Percentiles rank a stretch among this genome's conserved stretches.
These are phyloP conservation scores for Pseudopithomyces maydicus DNA, from an alignment of 2,329 filamentous ascomycete species.

Conservation along the genomic window DNA sequence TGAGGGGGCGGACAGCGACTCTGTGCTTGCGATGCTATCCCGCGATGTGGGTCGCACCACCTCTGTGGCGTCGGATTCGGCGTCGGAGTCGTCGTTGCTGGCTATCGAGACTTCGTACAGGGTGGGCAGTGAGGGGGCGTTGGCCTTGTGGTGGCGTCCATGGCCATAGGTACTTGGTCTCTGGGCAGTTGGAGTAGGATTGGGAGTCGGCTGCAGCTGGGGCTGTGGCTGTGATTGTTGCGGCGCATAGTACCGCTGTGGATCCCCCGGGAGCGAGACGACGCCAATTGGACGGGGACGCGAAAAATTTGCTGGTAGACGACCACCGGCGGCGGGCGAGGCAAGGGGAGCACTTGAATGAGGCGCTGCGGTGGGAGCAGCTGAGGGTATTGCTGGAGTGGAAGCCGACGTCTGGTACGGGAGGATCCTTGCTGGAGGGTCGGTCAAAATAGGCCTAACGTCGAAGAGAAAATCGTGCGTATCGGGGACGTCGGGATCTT, in stretches of 20 bases:
- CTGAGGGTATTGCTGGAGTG: not conserved
- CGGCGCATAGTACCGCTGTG: not conserved
- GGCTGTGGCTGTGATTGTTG: too few species aligned
- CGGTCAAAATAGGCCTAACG: constrained; percentile 10
- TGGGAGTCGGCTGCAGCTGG: too few species aligned
- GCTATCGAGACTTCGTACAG: constrained; percentile 39
- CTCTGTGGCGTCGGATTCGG: constrained; percentile 12
- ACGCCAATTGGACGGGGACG: constrained; percentile 12
- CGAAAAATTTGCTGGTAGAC: constrained; percentile 10
- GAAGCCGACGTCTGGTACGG: not conserved
- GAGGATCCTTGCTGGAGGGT: constrained; percentile 15
- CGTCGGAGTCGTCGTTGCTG: constrained; percentile 25
- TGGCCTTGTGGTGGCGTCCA: constrained; percentile 20
- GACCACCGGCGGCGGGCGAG: not conserved
- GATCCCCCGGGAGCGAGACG: too few species aligned
- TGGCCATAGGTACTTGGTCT: constrained; percentile 10
- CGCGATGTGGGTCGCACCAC: constrained; percentile 14
- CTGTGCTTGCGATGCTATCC: constrained; percentile 12
- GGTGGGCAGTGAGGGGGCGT: constrained; percentile 29
- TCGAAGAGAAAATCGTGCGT: constrained; percentile 36
- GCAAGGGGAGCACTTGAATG: not conserved
- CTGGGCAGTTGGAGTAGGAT: too few species aligned
- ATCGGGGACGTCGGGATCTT: constrained; percentile 24
- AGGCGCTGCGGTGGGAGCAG: not conserved
- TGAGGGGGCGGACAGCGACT: constrained; percentile 15